Conservation (phyloP, 176 grass and related monocot species). For the Neostapfia colusana region DNA sequence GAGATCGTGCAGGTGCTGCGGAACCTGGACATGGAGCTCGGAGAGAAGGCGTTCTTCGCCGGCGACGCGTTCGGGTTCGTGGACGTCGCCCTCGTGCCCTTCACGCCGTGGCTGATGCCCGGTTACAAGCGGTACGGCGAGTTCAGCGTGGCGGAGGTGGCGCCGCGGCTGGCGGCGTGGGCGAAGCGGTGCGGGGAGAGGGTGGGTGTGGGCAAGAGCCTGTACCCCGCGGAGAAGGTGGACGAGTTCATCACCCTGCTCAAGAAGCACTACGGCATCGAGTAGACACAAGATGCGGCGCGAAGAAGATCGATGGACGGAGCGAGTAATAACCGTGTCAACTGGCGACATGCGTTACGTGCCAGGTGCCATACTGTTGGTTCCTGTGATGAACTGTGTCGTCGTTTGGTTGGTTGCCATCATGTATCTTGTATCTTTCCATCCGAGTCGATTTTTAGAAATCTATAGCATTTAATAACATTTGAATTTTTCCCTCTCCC, state of each 20-base stretch:
- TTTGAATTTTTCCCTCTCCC: too few species aligned
- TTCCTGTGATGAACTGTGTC: too few species aligned
- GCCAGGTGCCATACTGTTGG: too few species aligned
- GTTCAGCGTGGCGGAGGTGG: constrained; percentile 26
- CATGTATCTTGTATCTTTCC: too few species aligned
- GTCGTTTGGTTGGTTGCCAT: too few species aligned
- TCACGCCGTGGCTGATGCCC: constrained; percentile 20
- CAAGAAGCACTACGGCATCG: constrained; percentile 22
- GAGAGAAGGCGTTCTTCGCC: constrained; percentile 40
- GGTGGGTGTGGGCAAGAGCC: constrained; percentile 35
- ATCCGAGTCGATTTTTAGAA: too few species aligned
- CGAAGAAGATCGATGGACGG: background rate
- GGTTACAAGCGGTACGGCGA: constrained; percentile 29
- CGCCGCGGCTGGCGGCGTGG: constrained; percentile 38
- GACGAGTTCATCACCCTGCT: constrained; percentile 32
- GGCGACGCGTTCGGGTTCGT: constrained; percentile 47
- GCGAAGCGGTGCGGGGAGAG: constrained; percentile 22
- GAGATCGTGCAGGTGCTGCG: constrained; percentile 20
- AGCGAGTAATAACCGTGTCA: too few species aligned
- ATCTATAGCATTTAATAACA: too few species aligned
- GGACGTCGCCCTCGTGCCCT: constrained; percentile 39
- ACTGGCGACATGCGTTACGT: too few species aligned
- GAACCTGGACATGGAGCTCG: constrained; percentile 38
- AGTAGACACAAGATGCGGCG: background rate
- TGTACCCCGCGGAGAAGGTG: constrained; percentile 32